phyloP scores from a whole-genome alignment of 2,329 filamentous ascomycete species.

The Tolypocladium tundrense region DNA sequence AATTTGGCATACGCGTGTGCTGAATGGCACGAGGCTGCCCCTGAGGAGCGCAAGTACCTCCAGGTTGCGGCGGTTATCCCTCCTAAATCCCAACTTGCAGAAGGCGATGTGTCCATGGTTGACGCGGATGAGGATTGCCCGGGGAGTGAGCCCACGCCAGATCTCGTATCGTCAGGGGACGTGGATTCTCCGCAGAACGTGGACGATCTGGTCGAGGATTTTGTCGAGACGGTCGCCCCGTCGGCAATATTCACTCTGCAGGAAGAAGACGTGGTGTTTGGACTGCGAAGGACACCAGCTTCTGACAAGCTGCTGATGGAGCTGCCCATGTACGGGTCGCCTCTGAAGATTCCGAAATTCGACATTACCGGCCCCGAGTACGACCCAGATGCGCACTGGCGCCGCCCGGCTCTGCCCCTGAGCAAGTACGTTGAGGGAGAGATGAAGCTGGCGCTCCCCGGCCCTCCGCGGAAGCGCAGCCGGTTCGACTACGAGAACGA shows the following conservation, averaged over 20 bases:
- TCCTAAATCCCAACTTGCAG: slow-evolving; percentile 21
- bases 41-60: slow-evolving; percentile 53
- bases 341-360: slow-evolving; percentile 47
- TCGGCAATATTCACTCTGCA: slow-evolving; percentile 76
- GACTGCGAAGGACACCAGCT: slow-evolving; percentile 61
- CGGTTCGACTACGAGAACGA: slow-evolving; percentile 76
- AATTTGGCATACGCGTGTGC: slow-evolving; percentile 76
- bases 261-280: slow-evolving; percentile 72
- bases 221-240: slow-evolving; percentile 49
- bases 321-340: slow-evolving; percentile 67
- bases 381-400: slow-evolving; percentile 63
- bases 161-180: slow-evolving; percentile 55
- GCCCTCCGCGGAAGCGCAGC: slow-evolving; percentile 64
- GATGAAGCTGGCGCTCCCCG: slow-evolving; percentile 56
- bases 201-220: slow-evolving; percentile 27
- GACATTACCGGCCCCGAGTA: slow-evolving; percentile 46
- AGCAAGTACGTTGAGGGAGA: slow-evolving; percentile 81
- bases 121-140: slow-evolving; percentile 20
- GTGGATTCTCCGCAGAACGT: slow-evolving; percentile 42
- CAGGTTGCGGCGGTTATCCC: slow-evolving; percentile 53
- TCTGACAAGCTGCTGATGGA: slow-evolving; percentile 71
- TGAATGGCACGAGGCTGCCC: slow-evolving; percentile 61
- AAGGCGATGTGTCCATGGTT: slow-evolving; percentile 21
- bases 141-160: slow-evolving; percentile 50
- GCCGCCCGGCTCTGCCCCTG: slow-evolving; percentile 66